phyloP scores from a whole-genome alignment of 176 grass and related monocot species.

The Oryza officinalis region DNA sequence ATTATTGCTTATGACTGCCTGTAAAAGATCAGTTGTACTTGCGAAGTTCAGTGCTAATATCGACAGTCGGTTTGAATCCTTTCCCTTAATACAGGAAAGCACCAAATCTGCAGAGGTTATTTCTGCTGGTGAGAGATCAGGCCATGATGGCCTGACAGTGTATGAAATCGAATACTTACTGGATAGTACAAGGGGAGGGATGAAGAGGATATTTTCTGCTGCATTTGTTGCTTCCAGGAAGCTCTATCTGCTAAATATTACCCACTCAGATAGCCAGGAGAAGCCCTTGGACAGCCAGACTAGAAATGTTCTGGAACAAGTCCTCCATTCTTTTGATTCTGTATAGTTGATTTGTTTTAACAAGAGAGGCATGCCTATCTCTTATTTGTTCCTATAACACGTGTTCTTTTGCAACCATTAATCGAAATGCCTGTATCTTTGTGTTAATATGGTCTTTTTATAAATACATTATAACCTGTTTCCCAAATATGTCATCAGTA shows the following conservation, averaged over 20 bases:
- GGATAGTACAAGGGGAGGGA: constrained; percentile 88
- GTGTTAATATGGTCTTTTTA: not conserved
- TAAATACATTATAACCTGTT: not conserved
- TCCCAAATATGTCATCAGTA: not conserved
- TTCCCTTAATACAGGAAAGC: constrained; percentile 65
- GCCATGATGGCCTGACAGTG: constrained; percentile 50
- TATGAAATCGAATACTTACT: constrained; percentile 86
- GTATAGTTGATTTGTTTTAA: constrained; percentile 41
- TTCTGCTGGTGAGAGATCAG: constrained; percentile 62
- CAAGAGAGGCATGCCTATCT: not conserved
- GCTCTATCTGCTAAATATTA: constrained; percentile 86
- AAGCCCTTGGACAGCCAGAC: constrained; percentile 64
- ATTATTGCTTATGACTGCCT: not conserved
- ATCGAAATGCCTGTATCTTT: not conserved
- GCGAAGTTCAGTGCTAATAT: not conserved
- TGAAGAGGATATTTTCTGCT: constrained; percentile 80
- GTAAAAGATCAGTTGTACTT: not conserved
- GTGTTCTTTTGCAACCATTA: not conserved
- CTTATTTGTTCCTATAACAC: not conserved
- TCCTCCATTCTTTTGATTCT: constrained; percentile 92
- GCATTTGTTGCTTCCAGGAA: constrained; percentile 83
- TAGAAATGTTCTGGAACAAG: constrained; percentile 71
- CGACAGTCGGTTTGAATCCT: constrained; percentile 2
- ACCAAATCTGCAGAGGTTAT: constrained; percentile 71
- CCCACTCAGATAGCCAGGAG: constrained; percentile 63